Percentiles rank a stretch among this genome's conserved stretches.
phyloP scores from a whole-genome alignment of 129 eudicot genomes.

The Lactuca saligna region DNA sequence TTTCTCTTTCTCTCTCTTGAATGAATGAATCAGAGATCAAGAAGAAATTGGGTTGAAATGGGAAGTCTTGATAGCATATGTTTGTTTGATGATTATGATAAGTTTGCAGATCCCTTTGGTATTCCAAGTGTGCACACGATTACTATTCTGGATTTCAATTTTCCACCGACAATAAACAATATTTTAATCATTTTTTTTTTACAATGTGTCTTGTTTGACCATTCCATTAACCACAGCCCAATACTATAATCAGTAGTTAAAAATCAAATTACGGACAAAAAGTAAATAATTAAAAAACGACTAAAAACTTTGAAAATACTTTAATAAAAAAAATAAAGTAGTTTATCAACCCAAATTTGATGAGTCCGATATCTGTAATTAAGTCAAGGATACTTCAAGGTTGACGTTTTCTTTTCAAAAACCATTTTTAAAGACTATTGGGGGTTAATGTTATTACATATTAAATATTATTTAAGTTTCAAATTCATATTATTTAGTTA shows the following conservation, averaged over 20 bases:
- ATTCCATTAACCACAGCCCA: slow-evolving; percentile 21
- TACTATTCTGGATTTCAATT: slow-evolving; percentile 26
- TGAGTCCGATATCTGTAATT: no score
- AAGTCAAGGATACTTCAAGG: no score
- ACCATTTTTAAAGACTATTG: no score
- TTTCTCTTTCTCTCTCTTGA: slow-evolving; percentile 25
- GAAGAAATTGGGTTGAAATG: slow-evolving; percentile 37
- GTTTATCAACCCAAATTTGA: no score
- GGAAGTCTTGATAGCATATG: slow-evolving; percentile 24
- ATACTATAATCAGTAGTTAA: slow-evolving; percentile 13
- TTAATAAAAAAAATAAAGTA: no score
- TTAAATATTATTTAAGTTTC: no score
- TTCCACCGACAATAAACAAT: slow-evolving; percentile 36
- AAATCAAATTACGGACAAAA: slow-evolving; percentile 7
- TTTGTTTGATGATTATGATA: slow-evolving; percentile 8
- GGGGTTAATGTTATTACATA: no score
- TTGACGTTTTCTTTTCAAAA: no score
- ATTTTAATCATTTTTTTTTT: not conserved
- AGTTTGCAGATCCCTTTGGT: slow-evolving; percentile 27
- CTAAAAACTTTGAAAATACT: not conserved
- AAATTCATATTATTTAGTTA: no score
- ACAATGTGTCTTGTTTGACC: slow-evolving; percentile 34
- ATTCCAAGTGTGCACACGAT: slow-evolving; percentile 38
- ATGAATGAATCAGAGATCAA: slow-evolving; percentile 31
- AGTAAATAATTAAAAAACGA: not conserved